These are phyloP conservation scores for Saccharomycopsis guyanensis DNA, from an alignment of 805 yeast species.

Conservation along the genomic window DNA sequence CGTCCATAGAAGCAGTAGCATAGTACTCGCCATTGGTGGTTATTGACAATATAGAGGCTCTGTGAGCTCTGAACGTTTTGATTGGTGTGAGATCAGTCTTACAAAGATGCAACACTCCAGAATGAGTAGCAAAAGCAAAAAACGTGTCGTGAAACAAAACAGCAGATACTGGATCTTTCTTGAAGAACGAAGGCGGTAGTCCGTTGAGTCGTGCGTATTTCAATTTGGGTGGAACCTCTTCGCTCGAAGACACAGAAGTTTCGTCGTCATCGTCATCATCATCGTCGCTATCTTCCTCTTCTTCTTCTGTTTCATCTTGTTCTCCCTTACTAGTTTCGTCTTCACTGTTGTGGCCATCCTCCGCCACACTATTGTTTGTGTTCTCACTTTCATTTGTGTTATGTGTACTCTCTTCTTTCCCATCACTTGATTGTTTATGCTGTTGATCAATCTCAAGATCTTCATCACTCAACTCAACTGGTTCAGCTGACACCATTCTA, in stretches of 20 bases:
- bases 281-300: not conserved
- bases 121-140: slow-evolving; percentile 81
- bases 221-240: slow-evolving; percentile 60
- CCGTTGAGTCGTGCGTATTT: slow-evolving; percentile 65
- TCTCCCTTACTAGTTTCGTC: not conserved
- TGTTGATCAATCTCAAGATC: too few relatives aligned
- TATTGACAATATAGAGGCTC: slow-evolving; percentile 72
- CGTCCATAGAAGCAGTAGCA: slow-evolving; percentile 91
- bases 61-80: slow-evolving; percentile 74
- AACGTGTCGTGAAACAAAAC: slow-evolving; percentile 51
- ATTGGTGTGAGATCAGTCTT: slow-evolving; percentile 50
- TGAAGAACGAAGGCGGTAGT: slow-evolving; percentile 65
- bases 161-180: slow-evolving; percentile 71
- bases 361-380: not conserved
- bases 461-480: not conserved
- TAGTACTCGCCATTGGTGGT: slow-evolving; percentile 66
- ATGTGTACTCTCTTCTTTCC: too few relatives aligned
- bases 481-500: not conserved
- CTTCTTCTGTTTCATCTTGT: not conserved
- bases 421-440: too few relatives aligned
- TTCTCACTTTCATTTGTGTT: not conserved
- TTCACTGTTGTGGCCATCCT: not conserved
- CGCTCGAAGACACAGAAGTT: slow-evolving; percentile 29
- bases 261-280: not conserved
- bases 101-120: slow-evolving; percentile 71